These are phyloP conservation scores for Diplodia corticola DNA, from an alignment of 2,329 filamentous ascomycete species.

Conservation along the genomic window DNA sequence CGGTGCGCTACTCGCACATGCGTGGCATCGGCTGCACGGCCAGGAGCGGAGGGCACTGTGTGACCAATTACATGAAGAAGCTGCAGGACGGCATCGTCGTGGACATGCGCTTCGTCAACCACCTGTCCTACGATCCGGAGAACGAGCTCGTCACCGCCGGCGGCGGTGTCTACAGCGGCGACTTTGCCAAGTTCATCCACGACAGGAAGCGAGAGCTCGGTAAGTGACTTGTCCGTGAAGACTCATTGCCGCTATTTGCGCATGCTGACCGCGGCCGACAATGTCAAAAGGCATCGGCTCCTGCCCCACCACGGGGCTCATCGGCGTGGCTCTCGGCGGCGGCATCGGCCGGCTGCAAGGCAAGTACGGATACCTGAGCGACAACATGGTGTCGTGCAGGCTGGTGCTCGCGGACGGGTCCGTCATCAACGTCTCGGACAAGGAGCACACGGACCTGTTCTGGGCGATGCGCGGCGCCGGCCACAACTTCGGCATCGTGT, in stretches of 20 bases:
- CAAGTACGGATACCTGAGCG: constrained; percentile 2
- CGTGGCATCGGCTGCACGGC: neutral
- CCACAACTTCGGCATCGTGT: constrained; percentile 48
- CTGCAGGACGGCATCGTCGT: neutral
- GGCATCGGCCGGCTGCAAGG: neutral
- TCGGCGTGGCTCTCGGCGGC: constrained; percentile 1
- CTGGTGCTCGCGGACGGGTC: constrained; percentile 46
- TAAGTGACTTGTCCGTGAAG: neutral
- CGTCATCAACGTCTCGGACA: constrained; percentile 42
- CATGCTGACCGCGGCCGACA: too few species aligned
- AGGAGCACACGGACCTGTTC: constrained; percentile 51
- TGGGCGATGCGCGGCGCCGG: constrained; percentile 51
- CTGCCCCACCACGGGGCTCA: neutral
- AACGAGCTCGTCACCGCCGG: neutral
- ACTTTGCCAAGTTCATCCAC: neutral
- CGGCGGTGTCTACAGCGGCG: neutral
- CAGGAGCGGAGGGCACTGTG: neutral
- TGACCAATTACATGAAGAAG: neutral
- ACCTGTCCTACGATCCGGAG: neutral
- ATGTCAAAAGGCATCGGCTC: neutral
- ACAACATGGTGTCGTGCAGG: constrained; percentile 27
- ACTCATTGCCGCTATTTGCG: neutral
- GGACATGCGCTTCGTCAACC: neutral
- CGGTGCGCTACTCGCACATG: neutral
- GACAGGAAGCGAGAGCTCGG: neutral